Conservation (phyloP, 2,329 filamentous ascomycete species). For the Leptodontidium sp. region DNA sequence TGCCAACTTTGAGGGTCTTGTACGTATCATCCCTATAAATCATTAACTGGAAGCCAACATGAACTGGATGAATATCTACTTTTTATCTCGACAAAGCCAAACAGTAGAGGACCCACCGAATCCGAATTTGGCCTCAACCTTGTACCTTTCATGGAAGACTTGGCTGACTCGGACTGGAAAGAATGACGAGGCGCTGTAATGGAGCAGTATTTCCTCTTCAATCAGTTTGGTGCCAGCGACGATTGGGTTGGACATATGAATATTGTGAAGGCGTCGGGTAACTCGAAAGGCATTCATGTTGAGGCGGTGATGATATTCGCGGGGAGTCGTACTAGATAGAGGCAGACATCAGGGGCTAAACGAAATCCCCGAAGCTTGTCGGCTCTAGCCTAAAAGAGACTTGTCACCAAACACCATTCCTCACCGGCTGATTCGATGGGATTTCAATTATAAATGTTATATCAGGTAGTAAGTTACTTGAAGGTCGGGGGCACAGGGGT, state of each 20-base stretch:
- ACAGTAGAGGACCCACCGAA: neutral
- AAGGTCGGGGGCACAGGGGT: too few species aligned
- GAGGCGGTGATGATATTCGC: neutral
- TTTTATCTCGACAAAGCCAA: neutral
- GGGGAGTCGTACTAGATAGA: too few species aligned
- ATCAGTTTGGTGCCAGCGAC: neutral
- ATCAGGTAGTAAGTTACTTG: too few species aligned
- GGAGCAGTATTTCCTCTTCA: neutral
- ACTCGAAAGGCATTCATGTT: neutral
- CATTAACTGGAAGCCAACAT: neutral
- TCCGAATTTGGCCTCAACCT: neutral
- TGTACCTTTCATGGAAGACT: neutral
- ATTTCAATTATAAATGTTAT: too few species aligned
- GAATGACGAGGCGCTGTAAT: neutral
- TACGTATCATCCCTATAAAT: neutral
- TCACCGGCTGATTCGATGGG: too few species aligned
- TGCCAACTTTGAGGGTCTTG: neutral
- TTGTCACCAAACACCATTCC: too few species aligned
- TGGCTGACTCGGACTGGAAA: neutral
- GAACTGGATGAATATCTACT: neutral
- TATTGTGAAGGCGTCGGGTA: neutral
- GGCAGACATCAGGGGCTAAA: too few species aligned
- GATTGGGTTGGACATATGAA: neutral
- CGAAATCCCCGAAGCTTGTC: too few species aligned
- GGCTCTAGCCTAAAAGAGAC: too few species aligned